Evolutionary conservation across 495 filamentous ascomycete species (phyloP), one percentile per base, ranked within the genome.

Genomic region (Neurospora sp.): DNA sequence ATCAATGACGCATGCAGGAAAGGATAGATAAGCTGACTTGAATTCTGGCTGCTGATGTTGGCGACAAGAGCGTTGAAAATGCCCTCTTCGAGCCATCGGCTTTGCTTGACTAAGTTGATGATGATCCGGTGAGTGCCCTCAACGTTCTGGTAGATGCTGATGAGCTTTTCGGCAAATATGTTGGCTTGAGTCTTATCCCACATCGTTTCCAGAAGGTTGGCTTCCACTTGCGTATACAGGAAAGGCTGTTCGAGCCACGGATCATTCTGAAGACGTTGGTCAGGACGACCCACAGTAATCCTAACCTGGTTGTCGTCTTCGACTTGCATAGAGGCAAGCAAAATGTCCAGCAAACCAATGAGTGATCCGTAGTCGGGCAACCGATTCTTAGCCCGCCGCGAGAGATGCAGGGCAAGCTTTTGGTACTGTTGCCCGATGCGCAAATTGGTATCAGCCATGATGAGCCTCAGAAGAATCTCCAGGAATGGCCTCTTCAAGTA

Each of bases 401-500:
- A 76, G 31, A 92, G 84, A 10, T 78, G 75, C 40, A 70, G 76
- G 3, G 82, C 76, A 74, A 89, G 79, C 39, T 79, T 82, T 2
- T 69, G 69, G 61, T 84, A 86, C 74, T 87, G 85, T 12, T 71
- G 35, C 0, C 80, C 77, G 5, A 86, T 71, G 22, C 83, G 81
- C 12, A 85, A 73, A 40, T 82, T 79, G 3, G 81, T 76, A 73
- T 93, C 92, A 40, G 90, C 85, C 76, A 83, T 87, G 48, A 94
- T 80, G 8, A 92, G 86, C 75, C 89, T 84, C 39, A 94, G 71
- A 69, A 89, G 87, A 61, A 82, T 86, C 45, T 79, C 78, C 20
- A 94, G 79, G 73, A 89, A 89, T 84, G 85, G 59, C 79, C 82
- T 42, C 39, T 86, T 82, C 31, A 94, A 83, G 39, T 93, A 80